phyloP scores from a whole-genome alignment of 805 yeast genomes.

The Ogataea glucozyma region DNA sequence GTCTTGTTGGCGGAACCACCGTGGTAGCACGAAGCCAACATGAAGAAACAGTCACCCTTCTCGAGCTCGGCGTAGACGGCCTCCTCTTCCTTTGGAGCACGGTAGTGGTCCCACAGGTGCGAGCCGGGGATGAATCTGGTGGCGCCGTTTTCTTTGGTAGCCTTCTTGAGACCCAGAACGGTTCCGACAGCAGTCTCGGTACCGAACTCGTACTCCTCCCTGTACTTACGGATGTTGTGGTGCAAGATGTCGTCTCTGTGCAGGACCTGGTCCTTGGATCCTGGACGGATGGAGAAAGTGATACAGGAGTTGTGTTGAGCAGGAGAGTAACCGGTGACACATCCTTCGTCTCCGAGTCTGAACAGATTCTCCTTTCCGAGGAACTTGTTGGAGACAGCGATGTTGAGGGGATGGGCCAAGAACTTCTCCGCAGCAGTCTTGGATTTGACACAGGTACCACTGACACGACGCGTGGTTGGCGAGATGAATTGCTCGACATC shows the following conservation, averaged over 20 bases:
- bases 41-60: constrained; percentile 28
- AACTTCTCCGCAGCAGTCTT: constrained; percentile 6
- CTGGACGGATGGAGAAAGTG: constrained; percentile 30
- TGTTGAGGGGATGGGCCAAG: constrained; percentile 3
- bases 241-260: constrained; percentile 33
- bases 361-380: constrained; percentile 6
- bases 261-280: constrained; percentile 28
- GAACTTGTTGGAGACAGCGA: constrained; percentile 12
- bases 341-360: constrained; percentile 10
- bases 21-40: constrained; percentile 28
- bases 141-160: constrained; percentile 34
- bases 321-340: constrained; percentile 17
- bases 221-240: constrained; percentile 26
- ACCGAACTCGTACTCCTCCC: constrained; percentile 9
- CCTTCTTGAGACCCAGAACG: constrained; percentile 27
- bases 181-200: constrained; percentile 27
- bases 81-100: constrained; percentile 21
- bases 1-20: constrained; percentile 30
- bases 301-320: constrained; percentile 28
- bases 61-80: constrained; percentile 27
- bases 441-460: constrained; percentile 11
- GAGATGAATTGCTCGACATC: constrained; percentile 10
- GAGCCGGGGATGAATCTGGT: constrained; percentile 34
- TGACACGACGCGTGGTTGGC: constrained; percentile 10
- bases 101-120: constrained; percentile 31